Base-by-base conservation (phyloP, 371 early-diverging fungal species). In the Massospora cicadina region DNA sequence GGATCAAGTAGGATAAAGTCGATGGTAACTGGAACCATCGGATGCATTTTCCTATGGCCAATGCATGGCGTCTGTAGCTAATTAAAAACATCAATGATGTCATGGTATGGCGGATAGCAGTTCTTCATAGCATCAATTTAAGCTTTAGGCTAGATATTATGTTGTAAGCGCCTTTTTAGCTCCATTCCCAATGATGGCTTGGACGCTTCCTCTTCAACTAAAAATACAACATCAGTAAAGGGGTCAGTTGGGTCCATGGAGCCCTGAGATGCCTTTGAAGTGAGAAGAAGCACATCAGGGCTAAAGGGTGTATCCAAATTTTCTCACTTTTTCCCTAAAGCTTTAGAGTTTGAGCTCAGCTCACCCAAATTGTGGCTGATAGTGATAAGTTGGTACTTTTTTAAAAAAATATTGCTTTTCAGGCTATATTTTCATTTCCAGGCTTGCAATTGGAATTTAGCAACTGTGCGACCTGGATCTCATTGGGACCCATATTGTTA, bases 21-120 rank as follows among this genome's bases (percentile, higher is more conserved):
- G 31, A 89, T 57, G 1, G 80, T 77, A 0, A 89, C 89, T 3
- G 91, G 91, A 24, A 70, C 68, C 5, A 76, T 75, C 27, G 33
- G 62, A 63, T 66, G 63, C n/a, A n/a, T 65, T 69, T n/a, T 26
- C n/a, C 67, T 69, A 58, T 58, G 25, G 58, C 25, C 17, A 1
- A 43, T n/a, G 28, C 2, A 28, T 25, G 24, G 55, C 21, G 25
- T 33, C 12, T 33, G 23, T 27, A 2, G 25, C 23, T 56, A 13
- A 3, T 21, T 58, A 65, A 17, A 43, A 43, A 43, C 43, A 23
- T 79, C 72, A 1, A 81, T 81, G 63, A 87, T 84, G n/a, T 89
- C 90, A 93, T 13, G 91, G 71, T 71, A 87, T 90, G 28, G 90
- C 78, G 0, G 86, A 55, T 2, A 17, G 17, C 57, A 64, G 56